These are phyloP conservation scores for Microbotryomycetes sp. DNA, from an alignment of 1,284 basidiomycete genomes.

Conservation along the genomic window DNA sequence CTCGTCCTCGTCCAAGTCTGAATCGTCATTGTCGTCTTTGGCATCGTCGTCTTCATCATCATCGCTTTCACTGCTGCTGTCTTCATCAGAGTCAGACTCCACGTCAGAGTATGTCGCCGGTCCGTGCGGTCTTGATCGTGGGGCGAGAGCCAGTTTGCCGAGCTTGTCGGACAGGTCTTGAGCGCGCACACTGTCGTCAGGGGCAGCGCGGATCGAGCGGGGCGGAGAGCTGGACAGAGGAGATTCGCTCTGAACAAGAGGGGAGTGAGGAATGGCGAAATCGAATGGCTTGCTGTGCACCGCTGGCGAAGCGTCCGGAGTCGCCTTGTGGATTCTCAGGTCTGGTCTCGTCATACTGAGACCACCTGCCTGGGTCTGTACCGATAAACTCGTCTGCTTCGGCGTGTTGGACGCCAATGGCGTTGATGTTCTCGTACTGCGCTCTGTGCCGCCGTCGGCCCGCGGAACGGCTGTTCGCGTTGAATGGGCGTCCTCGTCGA, in stretches of 20 bases:
- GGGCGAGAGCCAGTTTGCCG: not conserved
- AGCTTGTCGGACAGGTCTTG: not conserved
- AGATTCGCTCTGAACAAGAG: not conserved
- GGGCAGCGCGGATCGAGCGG: not conserved
- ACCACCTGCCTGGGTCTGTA: not conserved
- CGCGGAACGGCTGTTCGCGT: not conserved
- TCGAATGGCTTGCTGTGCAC: not conserved
- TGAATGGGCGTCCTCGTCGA: slow-evolving; percentile 9
- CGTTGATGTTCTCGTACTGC: not conserved
- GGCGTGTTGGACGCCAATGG: not conserved
- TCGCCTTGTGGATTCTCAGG: not conserved
- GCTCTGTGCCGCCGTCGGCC: too few relatives aligned
- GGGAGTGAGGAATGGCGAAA: not conserved
- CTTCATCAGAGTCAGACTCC: not conserved
- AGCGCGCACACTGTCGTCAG: not conserved
- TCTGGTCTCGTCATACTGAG: not conserved
- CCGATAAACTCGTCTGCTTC: not conserved
- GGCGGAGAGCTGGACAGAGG: not conserved
- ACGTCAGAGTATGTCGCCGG: not conserved
- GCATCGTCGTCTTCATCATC: slow-evolving; percentile 5
- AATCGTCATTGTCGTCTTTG: slow-evolving; percentile 11
- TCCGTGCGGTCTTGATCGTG: not conserved
- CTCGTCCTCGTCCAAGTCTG: slow-evolving; percentile 22
- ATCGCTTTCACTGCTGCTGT: not conserved
- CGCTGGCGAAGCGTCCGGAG: not conserved